A percentile compares a stretch with the other conserved stretches of the same genome.
Conservation (phyloP, 768 basidiomycete genomes). For the Suillus sp. region DNA sequence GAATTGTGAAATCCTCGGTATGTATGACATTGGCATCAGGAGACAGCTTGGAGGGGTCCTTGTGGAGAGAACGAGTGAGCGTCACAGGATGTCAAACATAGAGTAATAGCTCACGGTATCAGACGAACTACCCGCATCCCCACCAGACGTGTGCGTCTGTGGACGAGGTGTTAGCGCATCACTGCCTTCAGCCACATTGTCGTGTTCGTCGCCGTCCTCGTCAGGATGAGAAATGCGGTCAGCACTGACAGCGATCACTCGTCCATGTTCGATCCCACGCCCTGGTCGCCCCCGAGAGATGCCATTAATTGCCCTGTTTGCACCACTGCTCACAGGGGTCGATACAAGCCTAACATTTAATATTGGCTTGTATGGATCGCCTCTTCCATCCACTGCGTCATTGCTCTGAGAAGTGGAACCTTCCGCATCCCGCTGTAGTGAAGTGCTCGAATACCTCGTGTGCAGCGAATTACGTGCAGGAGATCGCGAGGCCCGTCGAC, state of each 20-base stretch:
- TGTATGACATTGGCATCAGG: constrained; percentile 15
- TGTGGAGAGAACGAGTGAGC: constrained; percentile 3
- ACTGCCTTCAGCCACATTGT: constrained; percentile 6
- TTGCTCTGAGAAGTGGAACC: constrained; percentile 19
- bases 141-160: constrained; percentile 5
- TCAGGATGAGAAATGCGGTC: not conserved
- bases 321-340: constrained; percentile 5
- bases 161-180: constrained; percentile 12
- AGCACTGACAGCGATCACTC: constrained; percentile 6
- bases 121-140: constrained; percentile 4
- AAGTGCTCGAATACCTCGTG: constrained; percentile 25
- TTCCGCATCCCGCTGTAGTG: constrained; percentile 24
- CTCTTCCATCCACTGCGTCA: constrained; percentile 4
- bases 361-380: constrained; percentile 13
- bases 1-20: constrained; percentile 31
- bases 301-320: constrained; percentile 10
- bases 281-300: constrained; percentile 27
- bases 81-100: constrained; percentile 14
- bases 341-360: constrained; percentile 31
- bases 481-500: constrained; percentile 25
- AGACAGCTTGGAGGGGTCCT: constrained; percentile 19
- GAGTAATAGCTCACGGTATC: constrained; percentile 5
- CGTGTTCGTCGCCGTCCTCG: constrained; percentile 8
- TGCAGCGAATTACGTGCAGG: constrained; percentile 22
- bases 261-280: constrained; percentile 19